Percentiles rank a stretch among this genome's conserved stretches.
These are phyloP conservation scores for Fusarium succisae DNA, from an alignment of 2,329 filamentous ascomycete genomes.

Conservation along the genomic window DNA sequence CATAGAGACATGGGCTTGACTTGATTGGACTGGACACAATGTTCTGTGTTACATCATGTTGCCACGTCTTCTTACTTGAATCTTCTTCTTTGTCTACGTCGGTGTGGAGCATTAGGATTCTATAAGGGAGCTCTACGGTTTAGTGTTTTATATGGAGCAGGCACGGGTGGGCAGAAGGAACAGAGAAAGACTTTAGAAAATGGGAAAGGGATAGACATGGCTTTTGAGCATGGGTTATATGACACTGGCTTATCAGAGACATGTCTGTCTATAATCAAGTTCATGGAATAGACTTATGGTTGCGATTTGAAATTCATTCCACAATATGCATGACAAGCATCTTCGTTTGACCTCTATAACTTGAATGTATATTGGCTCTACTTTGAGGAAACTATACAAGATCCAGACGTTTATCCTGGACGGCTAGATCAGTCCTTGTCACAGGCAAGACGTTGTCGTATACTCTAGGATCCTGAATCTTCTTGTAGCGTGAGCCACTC, in stretches of 20 bases:
- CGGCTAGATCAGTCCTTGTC: background rate
- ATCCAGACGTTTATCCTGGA: background rate
- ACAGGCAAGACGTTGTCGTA: background rate
- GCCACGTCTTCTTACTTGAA: background rate
- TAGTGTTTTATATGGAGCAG: background rate
- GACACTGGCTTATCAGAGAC: background rate
- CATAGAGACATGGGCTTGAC: background rate
- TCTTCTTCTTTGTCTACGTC: slow-evolving; percentile 8
- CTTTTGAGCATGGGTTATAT: background rate
- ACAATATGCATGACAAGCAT: background rate
- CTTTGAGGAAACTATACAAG: background rate
- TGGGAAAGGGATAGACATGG: slow-evolving; percentile 10
- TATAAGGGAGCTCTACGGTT: background rate
- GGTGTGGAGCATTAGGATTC: background rate
- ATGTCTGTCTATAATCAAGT: background rate
- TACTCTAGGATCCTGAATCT: background rate
- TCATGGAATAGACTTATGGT: background rate
- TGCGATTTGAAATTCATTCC: slow-evolving; percentile 20
- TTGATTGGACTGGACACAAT: background rate
- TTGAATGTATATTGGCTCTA: background rate
- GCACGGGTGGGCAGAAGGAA: background rate
- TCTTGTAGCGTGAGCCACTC: background rate
- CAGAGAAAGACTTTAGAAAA: background rate
- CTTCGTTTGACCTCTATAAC: background rate
- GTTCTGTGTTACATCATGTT: background rate